These are phyloP conservation scores for Volvariella surrecta DNA, from an alignment of 1,284 basidiomycete genomes.

Conservation along the genomic window DNA sequence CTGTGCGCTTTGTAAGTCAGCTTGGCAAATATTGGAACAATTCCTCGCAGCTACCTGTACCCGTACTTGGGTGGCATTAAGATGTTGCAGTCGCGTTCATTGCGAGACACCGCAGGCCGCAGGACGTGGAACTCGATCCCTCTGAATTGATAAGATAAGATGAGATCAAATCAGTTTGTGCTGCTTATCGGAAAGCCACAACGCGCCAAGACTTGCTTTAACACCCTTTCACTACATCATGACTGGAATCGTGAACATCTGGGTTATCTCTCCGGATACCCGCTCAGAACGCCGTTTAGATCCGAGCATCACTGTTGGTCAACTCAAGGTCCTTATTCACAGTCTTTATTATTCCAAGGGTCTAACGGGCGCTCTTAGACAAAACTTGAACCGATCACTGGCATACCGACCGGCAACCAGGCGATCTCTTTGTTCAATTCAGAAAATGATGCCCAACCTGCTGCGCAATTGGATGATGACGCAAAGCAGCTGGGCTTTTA, in stretches of 20 bases:
- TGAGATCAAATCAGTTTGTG: too few relatives aligned
- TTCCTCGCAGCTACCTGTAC: too few relatives aligned
- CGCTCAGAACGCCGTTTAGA: slow-evolving; percentile 81
- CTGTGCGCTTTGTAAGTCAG: too few relatives aligned
- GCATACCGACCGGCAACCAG: slow-evolving; percentile 73
- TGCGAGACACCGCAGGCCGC: too few relatives aligned
- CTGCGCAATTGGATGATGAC: slow-evolving; percentile 60
- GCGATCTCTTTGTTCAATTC: slow-evolving; percentile 55
- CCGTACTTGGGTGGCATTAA: too few relatives aligned
- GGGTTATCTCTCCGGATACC: slow-evolving; percentile 80
- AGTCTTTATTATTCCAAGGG: slow-evolving; percentile 6
- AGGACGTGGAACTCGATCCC: too few relatives aligned
- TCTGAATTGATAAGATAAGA: too few relatives aligned
- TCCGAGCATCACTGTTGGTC: slow-evolving; percentile 58
- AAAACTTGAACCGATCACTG: slow-evolving; percentile 88
- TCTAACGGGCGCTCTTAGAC: slow-evolving; percentile 33
- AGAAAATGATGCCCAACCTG: slow-evolving; percentile 40
- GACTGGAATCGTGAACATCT: slow-evolving; percentile 55
- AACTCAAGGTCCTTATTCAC: slow-evolving; percentile 63
- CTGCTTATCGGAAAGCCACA: too few relatives aligned
- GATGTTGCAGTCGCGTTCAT: too few relatives aligned
- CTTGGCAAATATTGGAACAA: too few relatives aligned
- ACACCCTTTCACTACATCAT: too few relatives aligned
- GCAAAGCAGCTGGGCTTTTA: slow-evolving; percentile 65
- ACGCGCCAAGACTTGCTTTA: too few relatives aligned